Percentiles rank a stretch among this genome's conserved stretches.
Conservation (phyloP, 2,329 filamentous ascomycete species). For the Lasiodiplodia gonubiensis region DNA sequence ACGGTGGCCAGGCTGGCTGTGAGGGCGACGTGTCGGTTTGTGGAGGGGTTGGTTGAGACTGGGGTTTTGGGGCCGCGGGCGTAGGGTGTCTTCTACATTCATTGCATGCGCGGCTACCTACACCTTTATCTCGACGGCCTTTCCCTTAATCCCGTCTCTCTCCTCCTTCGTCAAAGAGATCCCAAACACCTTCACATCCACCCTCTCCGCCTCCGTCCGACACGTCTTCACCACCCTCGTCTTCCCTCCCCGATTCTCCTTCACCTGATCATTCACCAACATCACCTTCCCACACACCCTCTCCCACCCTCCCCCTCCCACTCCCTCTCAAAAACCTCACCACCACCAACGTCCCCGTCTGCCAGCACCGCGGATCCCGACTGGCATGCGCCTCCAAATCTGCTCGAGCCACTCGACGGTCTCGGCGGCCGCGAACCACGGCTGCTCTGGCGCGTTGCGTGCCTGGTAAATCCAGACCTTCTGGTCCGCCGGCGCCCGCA, state of each 20-base stretch:
- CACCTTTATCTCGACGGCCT: too few relatives aligned
- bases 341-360: slow-evolving; percentile 42
- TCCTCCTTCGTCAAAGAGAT: slow-evolving; percentile 40
- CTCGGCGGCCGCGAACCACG: slow-evolving; percentile 49
- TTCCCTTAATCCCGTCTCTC: too few relatives aligned
- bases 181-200: slow-evolving; percentile 47
- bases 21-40: slow-evolving; percentile 24
- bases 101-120: too few relatives aligned
- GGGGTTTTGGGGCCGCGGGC: neutral
- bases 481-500: slow-evolving; percentile 19
- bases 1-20: slow-evolving; percentile 31
- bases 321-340: slow-evolving; percentile 48
- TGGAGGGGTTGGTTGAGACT: neutral
- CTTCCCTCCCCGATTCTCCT: slow-evolving; percentile 50
- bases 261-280: slow-evolving; percentile 51
- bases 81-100: neutral
- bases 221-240: slow-evolving; percentile 46
- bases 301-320: slow-evolving; percentile 31
- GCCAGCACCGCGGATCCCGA: slow-evolving; percentile 40
- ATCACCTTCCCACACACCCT: slow-evolving; percentile 45
- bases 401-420: slow-evolving; percentile 46
- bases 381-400: slow-evolving; percentile 48
- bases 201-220: slow-evolving; percentile 46
- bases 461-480: slow-evolving; percentile 68
- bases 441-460: slow-evolving; percentile 42